Conservation (phyloP, 371 early-diverging fungal genomes). For the Mortierella sp. region DNA sequence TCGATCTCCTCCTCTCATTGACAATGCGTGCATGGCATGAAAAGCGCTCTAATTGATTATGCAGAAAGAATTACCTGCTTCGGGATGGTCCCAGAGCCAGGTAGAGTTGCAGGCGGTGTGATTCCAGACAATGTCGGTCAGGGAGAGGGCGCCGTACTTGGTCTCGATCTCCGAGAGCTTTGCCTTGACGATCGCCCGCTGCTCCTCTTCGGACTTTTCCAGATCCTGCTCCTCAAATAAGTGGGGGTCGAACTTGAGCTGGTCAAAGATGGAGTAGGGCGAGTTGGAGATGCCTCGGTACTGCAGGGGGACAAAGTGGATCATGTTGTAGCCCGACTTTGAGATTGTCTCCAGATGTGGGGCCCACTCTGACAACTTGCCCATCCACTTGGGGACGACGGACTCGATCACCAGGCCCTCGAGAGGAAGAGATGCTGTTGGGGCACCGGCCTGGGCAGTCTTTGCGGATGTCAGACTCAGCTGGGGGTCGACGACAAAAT, state of each 20-base stretch:
- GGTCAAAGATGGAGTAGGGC: constrained; percentile 96
- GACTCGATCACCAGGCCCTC: constrained; percentile 92
- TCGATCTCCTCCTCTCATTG: background rate
- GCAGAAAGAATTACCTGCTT: constrained; percentile 74
- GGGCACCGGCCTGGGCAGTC: constrained; percentile 6
- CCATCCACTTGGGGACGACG: constrained; percentile 96
- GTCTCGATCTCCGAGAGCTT: constrained; percentile 68
- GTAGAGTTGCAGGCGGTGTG: constrained; percentile 93
- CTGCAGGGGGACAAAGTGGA: constrained; percentile 96
- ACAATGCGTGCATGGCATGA: background rate
- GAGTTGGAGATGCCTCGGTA: constrained; percentile 92
- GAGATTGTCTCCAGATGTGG: constrained; percentile 76
- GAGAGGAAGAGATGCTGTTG: constrained; percentile 62
- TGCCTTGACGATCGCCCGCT: constrained; percentile 65
- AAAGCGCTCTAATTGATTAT: too few relatives aligned
- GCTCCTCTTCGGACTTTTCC: constrained; percentile 67
- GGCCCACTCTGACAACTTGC: constrained; percentile 85
- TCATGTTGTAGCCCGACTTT: constrained; percentile 93
- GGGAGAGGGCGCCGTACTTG: constrained; percentile 79
- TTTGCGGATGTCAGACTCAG: constrained; percentile 58
- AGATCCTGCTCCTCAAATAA: constrained; percentile 74
- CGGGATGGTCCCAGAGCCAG: constrained; percentile 95
- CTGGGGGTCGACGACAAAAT: constrained; percentile 92
- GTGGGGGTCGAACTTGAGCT: constrained; percentile 87
- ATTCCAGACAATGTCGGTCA: constrained; percentile 98